Conservation (phyloP, 1,139 yeast genomes). For the Protomyces lactucae-debilis region DNA sequence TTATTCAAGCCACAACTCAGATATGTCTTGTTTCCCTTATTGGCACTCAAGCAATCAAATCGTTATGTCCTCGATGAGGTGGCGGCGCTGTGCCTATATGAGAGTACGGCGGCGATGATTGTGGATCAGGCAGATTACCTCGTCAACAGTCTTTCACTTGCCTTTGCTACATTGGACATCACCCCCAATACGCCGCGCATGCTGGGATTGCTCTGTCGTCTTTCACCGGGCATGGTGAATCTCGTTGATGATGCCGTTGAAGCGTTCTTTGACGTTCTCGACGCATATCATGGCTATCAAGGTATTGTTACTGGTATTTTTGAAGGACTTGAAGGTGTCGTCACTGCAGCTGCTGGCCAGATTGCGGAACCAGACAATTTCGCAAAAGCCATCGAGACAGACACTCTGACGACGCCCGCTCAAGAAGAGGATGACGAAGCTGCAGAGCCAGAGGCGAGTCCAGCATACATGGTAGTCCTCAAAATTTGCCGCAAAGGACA, state of each 20-base stretch:
- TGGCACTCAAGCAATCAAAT: slow-evolving; percentile 52
- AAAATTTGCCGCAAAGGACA: slow-evolving; percentile 67
- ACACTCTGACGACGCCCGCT: slow-evolving; percentile 32
- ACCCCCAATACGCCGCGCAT: slow-evolving; percentile 72
- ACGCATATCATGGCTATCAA: slow-evolving; percentile 77
- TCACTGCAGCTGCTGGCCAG: slow-evolving; percentile 48
- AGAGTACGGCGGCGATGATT: slow-evolving; percentile 54
- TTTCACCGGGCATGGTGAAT: slow-evolving; percentile 66
- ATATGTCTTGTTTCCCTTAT: slow-evolving; percentile 53
- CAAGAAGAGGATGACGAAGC: slow-evolving; percentile 34
- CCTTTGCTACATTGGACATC: slow-evolving; percentile 60
- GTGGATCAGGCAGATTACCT: slow-evolving; percentile 72
- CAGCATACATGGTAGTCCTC: slow-evolving; percentile 55
- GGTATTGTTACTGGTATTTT: slow-evolving; percentile 70
- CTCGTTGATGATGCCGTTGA: slow-evolving; percentile 68
- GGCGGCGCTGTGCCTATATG: slow-evolving; percentile 48
- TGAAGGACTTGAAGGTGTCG: slow-evolving; percentile 60
- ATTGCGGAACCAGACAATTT: slow-evolving; percentile 30
- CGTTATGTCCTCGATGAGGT: slow-evolving; percentile 45
- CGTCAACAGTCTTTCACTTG: slow-evolving; percentile 66
- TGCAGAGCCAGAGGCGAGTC: slow-evolving; percentile 61
- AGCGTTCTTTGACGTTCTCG: slow-evolving; percentile 70
- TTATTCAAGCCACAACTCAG: slow-evolving; percentile 50
- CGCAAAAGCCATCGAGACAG: slow-evolving; percentile 6
- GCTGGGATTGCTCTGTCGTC: slow-evolving; percentile 57